Evolutionary conservation across 2,329 filamentous ascomycete genomes (phyloP).

Genomic region (Cercospora sp.): DNA sequence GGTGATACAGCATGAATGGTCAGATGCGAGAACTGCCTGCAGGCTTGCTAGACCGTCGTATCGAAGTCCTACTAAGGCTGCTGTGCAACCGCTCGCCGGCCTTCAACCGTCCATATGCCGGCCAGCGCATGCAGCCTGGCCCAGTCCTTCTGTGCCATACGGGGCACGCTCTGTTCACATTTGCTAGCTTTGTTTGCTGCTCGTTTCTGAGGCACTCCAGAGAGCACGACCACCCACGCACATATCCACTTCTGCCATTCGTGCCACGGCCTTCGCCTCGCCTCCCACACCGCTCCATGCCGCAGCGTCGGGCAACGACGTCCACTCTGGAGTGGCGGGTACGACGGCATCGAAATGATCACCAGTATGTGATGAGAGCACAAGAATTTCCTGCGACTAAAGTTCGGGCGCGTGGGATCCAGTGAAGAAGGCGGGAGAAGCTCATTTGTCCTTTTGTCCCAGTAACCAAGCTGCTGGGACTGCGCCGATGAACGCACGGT

Average conservation of each 20-base stretch:
- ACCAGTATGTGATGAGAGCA: neutral
- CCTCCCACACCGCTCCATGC: slow-evolving; percentile 15
- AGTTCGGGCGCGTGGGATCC: slow-evolving; percentile 3
- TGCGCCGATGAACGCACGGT: slow-evolving; percentile 1
- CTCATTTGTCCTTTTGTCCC: slow-evolving; percentile 15
- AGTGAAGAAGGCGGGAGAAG: neutral
- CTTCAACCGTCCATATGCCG: slow-evolving; percentile 8
- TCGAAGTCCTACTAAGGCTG: slow-evolving; percentile 6
- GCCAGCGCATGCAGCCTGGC: neutral
- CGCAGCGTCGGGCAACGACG: neutral
- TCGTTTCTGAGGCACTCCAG: neutral
- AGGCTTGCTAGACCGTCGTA: slow-evolving; percentile 4
- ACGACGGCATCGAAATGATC: neutral
- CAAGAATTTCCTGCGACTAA: neutral
- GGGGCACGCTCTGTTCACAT: slow-evolving; percentile 1
- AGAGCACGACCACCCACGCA: neutral
- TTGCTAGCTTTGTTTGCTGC: slow-evolving; percentile 14
- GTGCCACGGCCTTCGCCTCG: slow-evolving; percentile 1
- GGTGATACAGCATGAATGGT: slow-evolving; percentile 2
- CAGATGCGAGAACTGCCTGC: neutral
- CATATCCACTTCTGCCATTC: neutral
- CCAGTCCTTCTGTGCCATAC: neutral
- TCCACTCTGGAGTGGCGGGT: neutral
- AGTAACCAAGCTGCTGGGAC: slow-evolving; percentile 11
- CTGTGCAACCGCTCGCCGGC: neutral